Conservation (phyloP, 495 filamentous ascomycete species). For the Cetradonia linearis region DNA sequence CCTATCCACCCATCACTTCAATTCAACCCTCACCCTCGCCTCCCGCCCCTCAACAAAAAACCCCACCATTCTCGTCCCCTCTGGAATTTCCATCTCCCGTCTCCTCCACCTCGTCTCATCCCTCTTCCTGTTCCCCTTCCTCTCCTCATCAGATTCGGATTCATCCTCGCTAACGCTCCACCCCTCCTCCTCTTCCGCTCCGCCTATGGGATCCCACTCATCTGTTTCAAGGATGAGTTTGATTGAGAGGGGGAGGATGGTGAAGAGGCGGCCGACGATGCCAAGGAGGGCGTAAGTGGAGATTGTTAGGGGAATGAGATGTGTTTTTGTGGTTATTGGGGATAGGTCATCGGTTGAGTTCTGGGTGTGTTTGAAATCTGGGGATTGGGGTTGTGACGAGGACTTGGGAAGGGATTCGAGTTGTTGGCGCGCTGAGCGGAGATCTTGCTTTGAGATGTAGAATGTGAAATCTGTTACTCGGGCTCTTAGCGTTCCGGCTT, state of each 20-base stretch:
- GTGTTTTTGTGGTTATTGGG: slow-evolving; percentile 21
- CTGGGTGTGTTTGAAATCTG: too few species aligned
- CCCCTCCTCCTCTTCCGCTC: slow-evolving; percentile 43
- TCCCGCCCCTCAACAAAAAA: slow-evolving; percentile 67
- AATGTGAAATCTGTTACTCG: slow-evolving; percentile 60
- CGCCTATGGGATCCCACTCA: slow-evolving; percentile 66
- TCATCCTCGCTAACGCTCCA: slow-evolving; percentile 48
- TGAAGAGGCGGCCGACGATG: slow-evolving; percentile 61
- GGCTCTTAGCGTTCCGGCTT: slow-evolving; percentile 62
- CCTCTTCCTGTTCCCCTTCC: slow-evolving; percentile 18
- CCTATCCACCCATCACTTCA: slow-evolving; percentile 11
- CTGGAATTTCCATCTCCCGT: slow-evolving; percentile 70
- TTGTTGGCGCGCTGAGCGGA: slow-evolving; percentile 1
- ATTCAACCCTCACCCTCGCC: slow-evolving; percentile 59
- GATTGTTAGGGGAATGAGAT: slow-evolving; percentile 62
- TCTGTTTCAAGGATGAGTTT: slow-evolving; percentile 71
- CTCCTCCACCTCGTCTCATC: slow-evolving; percentile 48
- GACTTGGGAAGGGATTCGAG: neutral
- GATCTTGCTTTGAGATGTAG: slow-evolving; percentile 26
- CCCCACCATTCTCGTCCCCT: slow-evolving; percentile 70
- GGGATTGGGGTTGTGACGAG: neutral
- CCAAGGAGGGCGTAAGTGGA: slow-evolving; percentile 75
- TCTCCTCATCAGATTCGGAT: slow-evolving; percentile 25
- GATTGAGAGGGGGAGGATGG: slow-evolving; percentile 49
- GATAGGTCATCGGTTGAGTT: neutral